A percentile compares a stretch with the other conserved stretches of the same genome.
phyloP scores from a whole-genome alignment of 345 rosid genomes.

The Acer yangbiense region DNA sequence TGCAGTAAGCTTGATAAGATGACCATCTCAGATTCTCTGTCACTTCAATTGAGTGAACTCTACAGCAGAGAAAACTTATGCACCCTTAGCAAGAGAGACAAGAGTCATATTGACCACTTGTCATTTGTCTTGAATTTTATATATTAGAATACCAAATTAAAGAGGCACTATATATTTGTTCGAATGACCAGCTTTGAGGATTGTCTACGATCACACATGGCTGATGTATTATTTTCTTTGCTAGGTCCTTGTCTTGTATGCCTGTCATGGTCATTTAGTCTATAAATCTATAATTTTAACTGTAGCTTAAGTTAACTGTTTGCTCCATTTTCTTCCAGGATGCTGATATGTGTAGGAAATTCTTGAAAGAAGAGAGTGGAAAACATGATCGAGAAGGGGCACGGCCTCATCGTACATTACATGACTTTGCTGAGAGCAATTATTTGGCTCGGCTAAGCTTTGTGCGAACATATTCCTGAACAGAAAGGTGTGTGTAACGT shows the following conservation, averaged over 20 bases:
- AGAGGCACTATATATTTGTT: slow-evolving; percentile 5
- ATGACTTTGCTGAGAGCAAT: slow-evolving; percentile 89
- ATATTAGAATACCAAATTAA: neutral
- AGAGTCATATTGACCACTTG: neutral
- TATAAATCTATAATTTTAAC: neutral
- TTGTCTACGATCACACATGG: neutral
- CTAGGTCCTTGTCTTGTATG: neutral
- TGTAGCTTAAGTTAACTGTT: neutral
- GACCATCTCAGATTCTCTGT: neutral
- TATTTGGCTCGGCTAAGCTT: slow-evolving; percentile 69
- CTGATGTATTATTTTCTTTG: neutral
- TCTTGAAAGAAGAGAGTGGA: slow-evolving; percentile 51
- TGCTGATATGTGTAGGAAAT: slow-evolving; percentile 52
- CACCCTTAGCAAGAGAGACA: neutral
- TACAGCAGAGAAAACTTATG: neutral
- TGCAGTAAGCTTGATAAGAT: neutral
- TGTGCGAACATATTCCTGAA: slow-evolving; percentile 49
- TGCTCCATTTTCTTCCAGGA: slow-evolving; percentile 46
- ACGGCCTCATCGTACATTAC: slow-evolving; percentile 59
- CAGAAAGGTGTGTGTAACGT: slow-evolving; percentile 14
- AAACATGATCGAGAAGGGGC: slow-evolving; percentile 44
- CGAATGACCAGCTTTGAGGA: neutral
- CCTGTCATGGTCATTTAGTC: neutral
- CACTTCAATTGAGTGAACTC: neutral
- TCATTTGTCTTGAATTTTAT: neutral